Base-by-base conservation (phyloP, 2,329 filamentous ascomycete species). In the Periconia macrospinosa region DNA sequence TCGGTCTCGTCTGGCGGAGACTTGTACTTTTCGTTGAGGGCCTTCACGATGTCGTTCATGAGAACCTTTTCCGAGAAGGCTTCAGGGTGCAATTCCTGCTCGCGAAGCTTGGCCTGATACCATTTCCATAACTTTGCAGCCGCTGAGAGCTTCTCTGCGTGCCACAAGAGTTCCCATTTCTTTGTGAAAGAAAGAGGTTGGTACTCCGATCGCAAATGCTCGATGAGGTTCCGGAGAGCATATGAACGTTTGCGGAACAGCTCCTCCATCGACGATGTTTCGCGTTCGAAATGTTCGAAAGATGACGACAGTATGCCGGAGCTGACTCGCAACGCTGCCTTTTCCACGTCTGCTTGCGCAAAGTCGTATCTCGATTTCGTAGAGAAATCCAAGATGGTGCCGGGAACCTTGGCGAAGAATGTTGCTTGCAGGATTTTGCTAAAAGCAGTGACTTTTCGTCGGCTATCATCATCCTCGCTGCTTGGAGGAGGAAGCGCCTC, bases 361-460 rank as follows among this genome's bases (percentile, higher is more conserved):
- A 94, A 96, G 3, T 82, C 80, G 45, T 87, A 78, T 50, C 86
- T 85, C 40, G 84, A 80, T 58, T 85, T 84, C 42, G 86, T 83
- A 42, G 88, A 84, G 64, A 99, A 91, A 57, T 92, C 86, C n/a
- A 99, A 76, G n/a, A 93, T 89, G 64, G 92, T 97, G 66, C 90
- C 86, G 57, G 87, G 83, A 68, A 90, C 86, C 45, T 85, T 86
- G 1, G 92, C 92, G 69, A 91, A 97, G 75, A 97, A 97, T 1
- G 97, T 89, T 2, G 92, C 92, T 75, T 99, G 92, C 68, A 97
- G 91, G 41, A 99, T 82, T 74, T 94, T 96, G 75, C 86, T 90
- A 75, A 91, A 94, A 7, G 91, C 89, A 1, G 90, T 92, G 15
- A 96, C 84, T 60, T 76, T 77, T 10, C 62, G 57, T 23, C 68